phyloP scores from a whole-genome alignment of 2,329 filamentous ascomycete genomes.

The Cercospora sp. region DNA sequence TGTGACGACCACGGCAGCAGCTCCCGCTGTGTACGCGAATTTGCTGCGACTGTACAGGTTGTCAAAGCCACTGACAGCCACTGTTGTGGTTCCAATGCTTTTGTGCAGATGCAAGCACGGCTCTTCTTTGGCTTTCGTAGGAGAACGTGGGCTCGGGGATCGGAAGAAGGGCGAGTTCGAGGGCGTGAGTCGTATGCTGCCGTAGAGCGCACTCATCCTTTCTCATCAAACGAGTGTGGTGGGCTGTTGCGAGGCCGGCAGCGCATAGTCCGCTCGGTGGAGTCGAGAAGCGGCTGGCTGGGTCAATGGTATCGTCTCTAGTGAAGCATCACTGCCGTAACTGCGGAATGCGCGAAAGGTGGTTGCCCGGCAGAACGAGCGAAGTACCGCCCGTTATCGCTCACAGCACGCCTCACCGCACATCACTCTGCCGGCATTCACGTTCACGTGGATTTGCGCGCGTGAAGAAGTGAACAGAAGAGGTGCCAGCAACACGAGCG shows the following conservation, averaged over 20 bases:
- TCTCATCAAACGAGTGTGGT: slow-evolving; percentile 24
- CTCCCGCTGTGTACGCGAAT: slow-evolving; percentile 91
- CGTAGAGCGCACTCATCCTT: slow-evolving; percentile 26
- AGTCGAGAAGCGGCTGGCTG: background rate
- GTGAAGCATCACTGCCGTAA: slow-evolving; percentile 2
- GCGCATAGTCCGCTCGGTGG: slow-evolving; percentile 10
- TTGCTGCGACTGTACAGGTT: slow-evolving; percentile 66
- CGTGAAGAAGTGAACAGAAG: background rate
- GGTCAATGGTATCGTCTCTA: background rate
- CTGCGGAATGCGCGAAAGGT: slow-evolving; percentile 4
- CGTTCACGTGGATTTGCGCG: background rate
- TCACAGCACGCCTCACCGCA: slow-evolving; percentile 2
- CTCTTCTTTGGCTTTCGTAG: slow-evolving; percentile 53
- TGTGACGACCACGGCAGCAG: slow-evolving; percentile 85
- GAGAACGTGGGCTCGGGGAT: slow-evolving; percentile 63
- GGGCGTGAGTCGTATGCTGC: slow-evolving; percentile 58
- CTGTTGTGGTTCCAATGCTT: slow-evolving; percentile 88
- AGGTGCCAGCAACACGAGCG: background rate
- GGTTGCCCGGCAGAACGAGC: background rate
- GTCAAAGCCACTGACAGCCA: slow-evolving; percentile 82
- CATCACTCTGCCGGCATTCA: background rate
- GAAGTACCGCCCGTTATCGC: background rate
- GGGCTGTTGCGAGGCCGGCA: slow-evolving; percentile 18
- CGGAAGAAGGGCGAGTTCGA: slow-evolving; percentile 69
- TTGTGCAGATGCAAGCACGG: slow-evolving; percentile 68